Evolutionary conservation across 345 rosid species (phyloP), one percentile per base, ranked within the genome.

Genomic region (Erodium maritimum): DNA sequence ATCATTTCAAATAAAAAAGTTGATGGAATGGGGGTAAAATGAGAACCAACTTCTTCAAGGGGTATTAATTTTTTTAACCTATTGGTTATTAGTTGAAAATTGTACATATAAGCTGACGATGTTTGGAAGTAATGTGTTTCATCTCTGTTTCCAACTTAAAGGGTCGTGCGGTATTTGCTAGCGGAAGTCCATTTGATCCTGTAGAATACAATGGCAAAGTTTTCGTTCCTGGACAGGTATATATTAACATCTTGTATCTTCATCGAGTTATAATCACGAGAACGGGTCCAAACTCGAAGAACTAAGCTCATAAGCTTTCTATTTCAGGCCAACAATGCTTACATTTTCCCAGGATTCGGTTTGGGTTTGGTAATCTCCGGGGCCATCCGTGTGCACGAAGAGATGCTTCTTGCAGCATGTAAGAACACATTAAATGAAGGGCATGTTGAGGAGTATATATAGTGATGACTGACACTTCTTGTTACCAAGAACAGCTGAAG

Each of bases 371-470:
- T 87, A 23, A 87, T 89, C 60, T 87, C 97, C 0, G 88, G 95
- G 51, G 84, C 99, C 8, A 75, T 93, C 64, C 84, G 90, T 1
- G 88, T 87, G 48, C 95, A 87, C 22, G 82, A 89, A 24, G 84
- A 83, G 63, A 80, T 93, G 95, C 91, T 93, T 71, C 74, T 89
- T 24, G 90, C 90, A 2, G 95, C 97, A 16, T 82, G 97, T 89
- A 77, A 83, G 88, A 25, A 42, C 8, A 34, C 54, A 46, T 34
- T 13, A 61, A 19, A 50, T 13, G 16, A 48, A 51, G 12, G n/a
- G n/a, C n/a, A n/a, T n/a, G n/a, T n/a, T n/a, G n/a, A n/a, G n/a
- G n/a, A n/a, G n/a, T n/a, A n/a, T n/a, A n/a, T n/a, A n/a, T n/a
- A n/a, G n/a, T n/a, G n/a, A n/a, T 3, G 34, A 29, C 34, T 29